Base-by-base conservation (phyloP, 148 eudicot species). In the Amaranthus palmeri region DNA sequence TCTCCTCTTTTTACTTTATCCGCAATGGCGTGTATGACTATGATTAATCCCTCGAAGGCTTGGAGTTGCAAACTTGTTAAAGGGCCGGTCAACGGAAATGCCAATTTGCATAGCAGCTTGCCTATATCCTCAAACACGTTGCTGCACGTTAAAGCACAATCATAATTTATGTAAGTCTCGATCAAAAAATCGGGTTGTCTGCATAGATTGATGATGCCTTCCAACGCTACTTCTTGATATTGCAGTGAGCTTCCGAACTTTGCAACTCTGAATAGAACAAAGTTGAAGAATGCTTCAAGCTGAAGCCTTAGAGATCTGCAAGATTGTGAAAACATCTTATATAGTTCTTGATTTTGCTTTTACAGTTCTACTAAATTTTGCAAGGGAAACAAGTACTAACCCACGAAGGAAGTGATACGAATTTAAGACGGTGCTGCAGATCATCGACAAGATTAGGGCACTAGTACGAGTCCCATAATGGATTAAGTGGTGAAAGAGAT, bases 381-480 rank as follows among this genome's bases (percentile, higher is more conserved):
- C 61, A 8, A 42, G 9, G 8, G 12, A 36, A 5, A 10, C 13
- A 47, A 7, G 8, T 8, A 41, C 83, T 74, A 40, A 92, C 97
- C 85, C 84, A 72, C 92, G 96, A 65, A 91, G 90, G 71, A 91
- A 95, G 74, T 91, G 85, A 70, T 91, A 95, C 0, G 85, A 75
- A 51, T 88, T 91, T 52, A 89, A 69, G 68, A 90, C 87, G 36
- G 90, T 95, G 82, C 97, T 95, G 77, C 93, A 85, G 44, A 95
- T 95, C 97, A 95, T 89, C 18, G 99, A 95, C 70, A 92, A 77
- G 47, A 95, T 82, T 41, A 92, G 85, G 6, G 96, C 86, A 71
- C 87, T 90, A 2, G 88, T 86, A 40, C 87, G 75, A 0, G 85
- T 76, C 15, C 93, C 99, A 69, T 95, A 90, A 64, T 91, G 90